Base-by-base conservation (phyloP, 2,329 filamentous ascomycete species). In the Diaporthe sp. region DNA sequence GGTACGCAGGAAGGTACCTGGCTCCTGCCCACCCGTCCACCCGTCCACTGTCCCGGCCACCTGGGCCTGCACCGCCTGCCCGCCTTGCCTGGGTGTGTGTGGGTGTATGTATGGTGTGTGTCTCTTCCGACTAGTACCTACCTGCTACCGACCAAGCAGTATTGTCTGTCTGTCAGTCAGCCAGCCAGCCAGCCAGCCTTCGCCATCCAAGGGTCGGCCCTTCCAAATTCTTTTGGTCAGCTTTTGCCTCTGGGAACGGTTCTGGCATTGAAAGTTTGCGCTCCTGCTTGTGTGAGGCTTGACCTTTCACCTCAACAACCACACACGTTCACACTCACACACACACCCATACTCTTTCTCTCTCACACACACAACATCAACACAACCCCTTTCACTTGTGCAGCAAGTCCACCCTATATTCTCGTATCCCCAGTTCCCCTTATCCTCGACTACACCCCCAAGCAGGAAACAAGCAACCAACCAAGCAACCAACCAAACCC, bases 211-310 rank as follows among this genome's bases (percentile, higher is more conserved):
- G 33, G 30, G 45, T 54, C 64, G 61, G 42, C 28, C 45, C 42
- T 67, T 47, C 61, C 61, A 47, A 52, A 50, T 50, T 67, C 33
- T 67, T 66, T 67, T 67, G 64, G 64, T 68, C 64, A 68, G 64
- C 64, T 68, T 68, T 68, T 54, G 64, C 47, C 64, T 68, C 64
- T 68, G 33, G 64, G 47, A 68, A 68, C 64, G 64, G 64, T 30
- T 38, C 19, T 68, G 64, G 45, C 45, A 68, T 50, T 68, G 64
- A 68, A 54, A 68, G 45, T 67, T 67, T 67, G 61, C 61, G n/a
- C 61, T 38, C 47, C 4, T 40, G 45, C 64, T 54, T 25, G 45
- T 68, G n/a, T 40, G 33, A 68, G 47, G 64, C 64, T 52, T 68
- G 50, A 40, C 64, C 61, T 54, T 68, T 68, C 33, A 54, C 33